Evolutionary conservation across 805 yeast genomes (phyloP).

Genomic region (Candida railenensis): DNA sequence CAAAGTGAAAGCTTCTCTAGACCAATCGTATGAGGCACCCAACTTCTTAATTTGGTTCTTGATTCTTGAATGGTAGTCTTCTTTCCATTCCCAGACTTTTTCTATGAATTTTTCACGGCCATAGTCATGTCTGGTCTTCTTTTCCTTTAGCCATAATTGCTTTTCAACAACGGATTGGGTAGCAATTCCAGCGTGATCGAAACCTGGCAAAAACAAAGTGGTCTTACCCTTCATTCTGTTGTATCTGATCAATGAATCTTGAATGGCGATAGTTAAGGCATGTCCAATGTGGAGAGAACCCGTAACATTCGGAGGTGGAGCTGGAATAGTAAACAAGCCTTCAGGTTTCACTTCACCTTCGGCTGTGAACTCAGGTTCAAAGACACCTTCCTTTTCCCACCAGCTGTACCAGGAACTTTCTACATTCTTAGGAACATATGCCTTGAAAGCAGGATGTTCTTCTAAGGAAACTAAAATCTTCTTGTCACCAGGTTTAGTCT

Average conservation of each 20-base stretch:
- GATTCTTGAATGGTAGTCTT: constrained; percentile 83
- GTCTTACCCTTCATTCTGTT: constrained; percentile 98
- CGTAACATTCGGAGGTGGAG: constrained; percentile 99
- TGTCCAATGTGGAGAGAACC: constrained; percentile 99
- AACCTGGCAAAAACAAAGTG: constrained; percentile 89
- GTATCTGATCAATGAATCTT: constrained; percentile 89
- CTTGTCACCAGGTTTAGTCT: constrained; percentile 87
- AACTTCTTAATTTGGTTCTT: constrained; percentile 78
- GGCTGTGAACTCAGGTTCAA: constrained; percentile 78
- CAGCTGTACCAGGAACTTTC: constrained; percentile 97
- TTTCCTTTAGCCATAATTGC: constrained; percentile 84
- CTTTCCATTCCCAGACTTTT: constrained; percentile 98
- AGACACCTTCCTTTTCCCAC: constrained; percentile 90
- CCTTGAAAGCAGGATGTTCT: constrained; percentile 82
- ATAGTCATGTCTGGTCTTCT: constrained; percentile 89
- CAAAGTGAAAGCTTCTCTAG: constrained; percentile 89
- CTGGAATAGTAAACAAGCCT: constrained; percentile 87
- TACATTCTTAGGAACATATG: constrained; percentile 88
- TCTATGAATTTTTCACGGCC: constrained; percentile 89
- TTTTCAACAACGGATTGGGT: constrained; percentile 98
- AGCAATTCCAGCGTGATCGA: constrained; percentile 99
- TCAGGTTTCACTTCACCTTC: constrained; percentile 77
- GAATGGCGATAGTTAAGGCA: constrained; percentile 92
- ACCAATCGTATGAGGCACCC: constrained; percentile 98
- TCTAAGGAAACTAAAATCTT: constrained; percentile 83